Conservation (phyloP, 176 grass and related monocot species). For the Puccinellia tenuiflora region DNA sequence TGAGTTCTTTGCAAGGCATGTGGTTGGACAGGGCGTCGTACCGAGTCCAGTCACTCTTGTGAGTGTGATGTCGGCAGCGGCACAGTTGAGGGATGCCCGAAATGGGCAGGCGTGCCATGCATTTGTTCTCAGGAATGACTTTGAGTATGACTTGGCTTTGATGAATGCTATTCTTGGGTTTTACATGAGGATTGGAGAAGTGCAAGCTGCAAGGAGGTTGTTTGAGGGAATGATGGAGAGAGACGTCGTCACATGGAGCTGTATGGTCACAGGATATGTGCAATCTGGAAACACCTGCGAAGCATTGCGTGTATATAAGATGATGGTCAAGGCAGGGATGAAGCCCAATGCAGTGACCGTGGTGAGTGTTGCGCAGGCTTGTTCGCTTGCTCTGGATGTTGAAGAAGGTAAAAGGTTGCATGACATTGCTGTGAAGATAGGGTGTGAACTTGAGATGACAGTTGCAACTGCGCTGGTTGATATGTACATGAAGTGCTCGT, state of each 20-base stretch:
- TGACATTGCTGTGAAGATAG: constrained; percentile 29
- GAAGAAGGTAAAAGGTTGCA: constrained; percentile 54
- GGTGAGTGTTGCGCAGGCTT: constrained; percentile 49
- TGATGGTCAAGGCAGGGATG: constrained; percentile 37
- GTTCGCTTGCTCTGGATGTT: constrained; percentile 35
- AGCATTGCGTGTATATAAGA: constrained; percentile 47
- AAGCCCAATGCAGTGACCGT: constrained; percentile 50
- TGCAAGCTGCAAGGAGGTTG: constrained; percentile 25
- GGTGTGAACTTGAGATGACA: constrained; percentile 44
- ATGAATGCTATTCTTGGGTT: constrained; percentile 47
- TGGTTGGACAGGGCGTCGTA: constrained; percentile 21
- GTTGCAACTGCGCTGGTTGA: constrained; percentile 62
- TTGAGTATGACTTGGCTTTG: constrained; percentile 36
- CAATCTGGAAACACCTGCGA: constrained; percentile 16
- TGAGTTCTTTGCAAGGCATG: constrained; percentile 44
- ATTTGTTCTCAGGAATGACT: constrained; percentile 39
- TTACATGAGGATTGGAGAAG: constrained; percentile 38
- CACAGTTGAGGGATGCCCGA: constrained; percentile 31
- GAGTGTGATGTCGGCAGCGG: constrained; percentile 44
- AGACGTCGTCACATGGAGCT: constrained; percentile 67
- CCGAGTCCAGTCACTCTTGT: constrained; percentile 54
- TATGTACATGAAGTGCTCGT: constrained; percentile 82
- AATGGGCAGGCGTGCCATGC: constrained; percentile 52
- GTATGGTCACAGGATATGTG: constrained; percentile 54
- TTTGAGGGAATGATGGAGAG: constrained; percentile 32